Evolutionary conservation across 495 filamentous ascomycete species (phyloP), one percentile per base, ranked within the genome.

Genomic region (Penicillium malachiteum): DNA sequence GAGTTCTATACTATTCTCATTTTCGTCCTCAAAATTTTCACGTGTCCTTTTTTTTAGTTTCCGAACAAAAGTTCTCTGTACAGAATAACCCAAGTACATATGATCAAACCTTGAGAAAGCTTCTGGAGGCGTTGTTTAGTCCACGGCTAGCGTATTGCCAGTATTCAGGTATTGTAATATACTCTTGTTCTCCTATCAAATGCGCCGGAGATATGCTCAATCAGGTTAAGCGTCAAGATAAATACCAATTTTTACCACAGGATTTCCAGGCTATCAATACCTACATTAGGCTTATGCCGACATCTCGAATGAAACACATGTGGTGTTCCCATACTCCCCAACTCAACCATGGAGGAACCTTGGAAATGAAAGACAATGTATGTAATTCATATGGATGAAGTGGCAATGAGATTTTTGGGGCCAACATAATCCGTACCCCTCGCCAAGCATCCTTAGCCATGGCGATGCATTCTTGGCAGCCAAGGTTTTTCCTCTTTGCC

Each of bases 401-500:
- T 21, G 43, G 30, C 30, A 5, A 14, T 8, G 12, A 5, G n/a
- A 16, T n/a, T 46, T 12, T 12, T 3, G 21, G 43, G 43, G 9
- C 34, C 11, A 46, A 32, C 11, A 32, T 30, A 49, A 32, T 49
- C 13, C 30, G 46, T 11, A 31, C 12, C 16, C 17, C 45, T 10
- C 35, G 65, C 65, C 65, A 65, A 65, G 65, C 33, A 41, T 49
- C 45, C 37, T 49, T 18, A 56, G 54, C 56, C 48, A 53, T 58
- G 58, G 58, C 58, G n/a, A 54, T 58, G 35, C 50, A 40, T 40
- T 65, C 65, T 67, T 67, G 62, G 65, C 65, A 68, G 65, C 65
- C 65, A 68, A 68, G 65, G 58, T 45, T 61, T 65, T 59, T 4
- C 63, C 65, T 65, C 59, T 59, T 59, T 63, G 63, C 63, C 63